phyloP scores from a whole-genome alignment of 768 basidiomycete genomes.

The Strobilomyces confusus region DNA sequence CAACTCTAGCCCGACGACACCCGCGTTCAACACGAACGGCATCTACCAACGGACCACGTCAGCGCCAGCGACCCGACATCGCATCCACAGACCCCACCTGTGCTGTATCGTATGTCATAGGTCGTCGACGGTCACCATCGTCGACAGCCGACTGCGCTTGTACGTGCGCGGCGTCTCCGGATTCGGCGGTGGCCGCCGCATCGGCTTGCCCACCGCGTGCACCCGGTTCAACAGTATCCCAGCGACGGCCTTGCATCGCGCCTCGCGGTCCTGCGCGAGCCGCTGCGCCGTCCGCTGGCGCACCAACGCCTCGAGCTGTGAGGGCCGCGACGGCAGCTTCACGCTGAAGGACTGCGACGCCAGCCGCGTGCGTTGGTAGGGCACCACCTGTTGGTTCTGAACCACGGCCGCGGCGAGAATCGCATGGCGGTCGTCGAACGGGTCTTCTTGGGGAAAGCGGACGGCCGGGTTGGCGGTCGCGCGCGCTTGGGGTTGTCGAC shows the following conservation, averaged over 20 bases:
- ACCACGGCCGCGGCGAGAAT: slow-evolving; percentile 4
- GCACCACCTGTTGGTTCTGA: slow-evolving; percentile 9
- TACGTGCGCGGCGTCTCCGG: slow-evolving; percentile 37
- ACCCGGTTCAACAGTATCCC: slow-evolving; percentile 55
- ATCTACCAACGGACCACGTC: background rate
- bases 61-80: background rate
- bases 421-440: slow-evolving; percentile 25
- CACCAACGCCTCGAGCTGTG: slow-evolving; percentile 23
- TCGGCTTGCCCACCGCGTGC: slow-evolving; percentile 48
- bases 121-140: slow-evolving; percentile 45
- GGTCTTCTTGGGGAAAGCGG: slow-evolving; percentile 23
- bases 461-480: slow-evolving; percentile 13
- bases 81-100: slow-evolving; percentile 4
- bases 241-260: slow-evolving; percentile 50
- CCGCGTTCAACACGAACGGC: slow-evolving; percentile 15
- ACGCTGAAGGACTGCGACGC: slow-evolving; percentile 26
- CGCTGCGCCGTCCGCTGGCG: slow-evolving; percentile 31
- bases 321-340: slow-evolving; percentile 23
- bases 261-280: slow-evolving; percentile 35
- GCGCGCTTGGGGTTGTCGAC: slow-evolving; percentile 13
- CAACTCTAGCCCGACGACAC: background rate
- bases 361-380: slow-evolving; percentile 27
- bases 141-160: slow-evolving; percentile 51
- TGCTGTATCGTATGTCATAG: slow-evolving; percentile 14
- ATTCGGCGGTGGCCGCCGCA: slow-evolving; percentile 38